A percentile compares a stretch with the other conserved stretches of the same genome.
These are phyloP conservation scores for Gnomoniopsis sp. DNA, from an alignment of 2,329 filamentous ascomycete species.

Conservation along the genomic window DNA sequence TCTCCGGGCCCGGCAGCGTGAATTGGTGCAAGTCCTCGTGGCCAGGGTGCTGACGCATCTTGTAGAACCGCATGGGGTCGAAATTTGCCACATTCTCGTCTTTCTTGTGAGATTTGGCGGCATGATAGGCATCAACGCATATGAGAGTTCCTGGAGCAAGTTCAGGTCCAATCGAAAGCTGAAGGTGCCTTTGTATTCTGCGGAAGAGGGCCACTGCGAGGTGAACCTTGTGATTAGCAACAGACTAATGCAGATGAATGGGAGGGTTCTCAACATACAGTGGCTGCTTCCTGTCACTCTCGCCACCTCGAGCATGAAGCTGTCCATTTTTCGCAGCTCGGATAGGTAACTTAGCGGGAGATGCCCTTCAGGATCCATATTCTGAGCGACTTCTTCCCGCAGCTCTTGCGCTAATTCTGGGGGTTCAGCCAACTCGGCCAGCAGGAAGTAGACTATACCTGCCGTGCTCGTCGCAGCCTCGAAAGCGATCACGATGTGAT, in stretches of 20 bases:
- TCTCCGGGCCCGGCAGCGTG: background rate
- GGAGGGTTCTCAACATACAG: background rate
- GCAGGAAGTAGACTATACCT: slow-evolving; percentile 13
- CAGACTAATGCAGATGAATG: no score
- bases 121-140: background rate
- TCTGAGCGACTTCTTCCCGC: slow-evolving; percentile 5
- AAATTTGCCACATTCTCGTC: background rate
- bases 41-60: background rate
- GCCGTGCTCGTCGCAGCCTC: slow-evolving; percentile 15
- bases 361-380: background rate
- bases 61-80: background rate
- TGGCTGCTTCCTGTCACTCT: background rate
- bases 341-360: background rate
- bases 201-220: background rate
- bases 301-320: background rate
- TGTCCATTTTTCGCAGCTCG: slow-evolving; percentile 2
- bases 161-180: background rate
- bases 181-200: background rate
- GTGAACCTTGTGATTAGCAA: background rate
- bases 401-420: slow-evolving; percentile 14
- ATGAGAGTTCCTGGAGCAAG: background rate
- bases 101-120: background rate
- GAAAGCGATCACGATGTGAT: slow-evolving; percentile 18
- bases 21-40: background rate
- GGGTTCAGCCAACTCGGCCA: slow-evolving; percentile 12